Base-by-base conservation (phyloP, 768 basidiomycete species). In the Cyclocybe aegerita region DNA sequence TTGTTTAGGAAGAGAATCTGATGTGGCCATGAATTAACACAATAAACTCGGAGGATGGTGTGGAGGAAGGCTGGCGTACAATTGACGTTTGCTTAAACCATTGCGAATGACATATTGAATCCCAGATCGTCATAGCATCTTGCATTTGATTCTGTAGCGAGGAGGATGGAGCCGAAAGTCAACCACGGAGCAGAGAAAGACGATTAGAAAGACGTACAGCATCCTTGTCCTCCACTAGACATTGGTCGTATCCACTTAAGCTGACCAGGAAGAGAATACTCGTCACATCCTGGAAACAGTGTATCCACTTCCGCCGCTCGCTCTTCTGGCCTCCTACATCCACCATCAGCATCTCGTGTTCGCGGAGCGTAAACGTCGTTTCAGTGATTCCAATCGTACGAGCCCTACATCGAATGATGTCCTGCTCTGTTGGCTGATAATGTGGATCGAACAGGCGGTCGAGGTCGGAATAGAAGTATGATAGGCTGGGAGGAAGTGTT, bases 71-170 rank as follows among this genome's bases (percentile, higher is more conserved):
- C 53, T 30, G 12, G 72, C 87, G 39, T 56, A 93, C 93, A 48
- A 97, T 92, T 8, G 92, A 93, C 0, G 93, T 95, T 56, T 88
- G 82, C 69, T 90, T 90, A 73, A 97, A 97, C 93, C 93, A 97
- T 57, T 95, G 93, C 8, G 93, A 95, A 66, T 97, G 93, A 70
- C 93, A 95, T 79, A 98, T 95, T 37, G 93, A 93, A 60, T 98
- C 94, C 88, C 94, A 98, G 43, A 98, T 92, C n/a, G 92, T 92
- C 85, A 98, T 89, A 1, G 94, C 92, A 56, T 98, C 94, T 74
- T 95, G 90, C 93, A 98, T 96, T 85, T 96, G 94, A 64, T 98
- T 98, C 88, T 94, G 61, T 32, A 41, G 15, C n/a, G 12, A 53
- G 52, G 50, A 45, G 23, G 51, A 49, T 14, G 31, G 44, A 1